Conservation (phyloP, 768 basidiomycete species). For the Lactarius vividus region DNA sequence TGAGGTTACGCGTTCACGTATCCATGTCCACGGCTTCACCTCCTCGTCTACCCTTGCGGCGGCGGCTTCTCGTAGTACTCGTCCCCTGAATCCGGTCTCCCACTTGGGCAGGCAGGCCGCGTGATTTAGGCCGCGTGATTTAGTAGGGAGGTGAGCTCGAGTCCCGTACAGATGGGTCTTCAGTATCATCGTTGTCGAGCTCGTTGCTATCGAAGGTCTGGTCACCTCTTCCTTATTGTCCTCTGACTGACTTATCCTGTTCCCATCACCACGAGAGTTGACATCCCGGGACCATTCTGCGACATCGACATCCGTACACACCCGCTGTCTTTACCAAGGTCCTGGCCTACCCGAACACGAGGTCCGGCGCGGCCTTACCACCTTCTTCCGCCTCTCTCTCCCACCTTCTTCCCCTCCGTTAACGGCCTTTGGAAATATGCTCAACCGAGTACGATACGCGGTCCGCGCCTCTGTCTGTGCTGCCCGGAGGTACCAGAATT, state of each 20-base stretch:
- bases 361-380: slow-evolving; percentile 72
- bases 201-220: slow-evolving; percentile 71
- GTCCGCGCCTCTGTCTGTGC: slow-evolving; percentile 69
- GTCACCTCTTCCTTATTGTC: not conserved
- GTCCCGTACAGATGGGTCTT: slow-evolving; percentile 69
- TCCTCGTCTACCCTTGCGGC: no score
- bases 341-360: slow-evolving; percentile 70
- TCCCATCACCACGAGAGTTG: slow-evolving; percentile 47
- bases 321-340: slow-evolving; percentile 71
- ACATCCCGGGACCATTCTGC: slow-evolving; percentile 78
- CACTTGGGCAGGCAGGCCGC: no score
- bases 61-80: no score
- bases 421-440: slow-evolving; percentile 63
- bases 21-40: no score
- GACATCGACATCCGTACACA: slow-evolving; percentile 71
- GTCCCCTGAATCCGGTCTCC: no score
- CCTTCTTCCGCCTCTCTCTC: slow-evolving; percentile 73
- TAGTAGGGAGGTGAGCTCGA: slow-evolving; percentile 55
- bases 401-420: slow-evolving; percentile 67
- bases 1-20: no score
- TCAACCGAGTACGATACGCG: slow-evolving; percentile 70
- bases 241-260: slow-evolving; percentile 5
- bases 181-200: slow-evolving; percentile 66
- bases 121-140: no score
- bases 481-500: slow-evolving; percentile 69